Conservation (phyloP, 2,329 filamentous ascomycete species). For the Phaeosphaeriaceae sp. region DNA sequence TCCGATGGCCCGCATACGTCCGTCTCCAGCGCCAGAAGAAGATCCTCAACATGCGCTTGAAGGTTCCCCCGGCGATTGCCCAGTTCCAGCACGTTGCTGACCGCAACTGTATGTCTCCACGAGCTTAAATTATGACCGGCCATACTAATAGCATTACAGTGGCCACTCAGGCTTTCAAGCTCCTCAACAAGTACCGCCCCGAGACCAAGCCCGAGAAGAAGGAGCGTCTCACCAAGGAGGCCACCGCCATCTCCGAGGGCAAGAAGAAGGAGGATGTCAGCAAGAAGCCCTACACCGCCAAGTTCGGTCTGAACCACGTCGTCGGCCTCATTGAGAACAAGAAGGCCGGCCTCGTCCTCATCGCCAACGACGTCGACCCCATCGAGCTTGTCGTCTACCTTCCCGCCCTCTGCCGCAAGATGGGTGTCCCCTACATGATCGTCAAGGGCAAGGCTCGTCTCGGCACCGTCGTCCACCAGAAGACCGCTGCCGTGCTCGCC, state of each 20-base stretch:
- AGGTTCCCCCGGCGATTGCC: constrained; percentile 95
- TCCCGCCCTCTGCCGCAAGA: constrained; percentile 99
- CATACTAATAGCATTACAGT: constrained; percentile 48
- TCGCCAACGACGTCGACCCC: constrained; percentile 99
- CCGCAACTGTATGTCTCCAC: constrained; percentile 44
- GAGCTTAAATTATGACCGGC: constrained; percentile 77
- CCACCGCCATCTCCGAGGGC: constrained; percentile 95
- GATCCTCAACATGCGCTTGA: constrained; percentile 97
- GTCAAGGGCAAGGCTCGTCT: constrained; percentile 99
- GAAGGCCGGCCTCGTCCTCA: constrained; percentile 98
- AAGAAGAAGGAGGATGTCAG: constrained; percentile 99
- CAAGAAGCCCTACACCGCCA: constrained; percentile 99
- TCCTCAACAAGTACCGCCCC: constrained; percentile 99
- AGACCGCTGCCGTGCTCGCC: constrained; percentile 97
- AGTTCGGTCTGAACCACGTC: constrained; percentile 99
- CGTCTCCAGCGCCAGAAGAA: constrained; percentile 94
- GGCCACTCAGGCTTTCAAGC: constrained; percentile 96
- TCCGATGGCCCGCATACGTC: constrained; percentile 96
- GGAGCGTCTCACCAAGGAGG: constrained; percentile 98
- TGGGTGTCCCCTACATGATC: constrained; percentile 97
- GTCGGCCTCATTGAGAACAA: constrained; percentile 74
- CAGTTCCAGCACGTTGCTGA: constrained; percentile 95
- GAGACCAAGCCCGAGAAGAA: constrained; percentile 99
- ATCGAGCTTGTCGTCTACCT: constrained; percentile 99
- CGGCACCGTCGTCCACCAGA: constrained; percentile 99